A percentile compares a stretch with the other conserved stretches of the same genome.
Conservation (phyloP, 1,139 yeast species). For the Diutina sp. region DNA sequence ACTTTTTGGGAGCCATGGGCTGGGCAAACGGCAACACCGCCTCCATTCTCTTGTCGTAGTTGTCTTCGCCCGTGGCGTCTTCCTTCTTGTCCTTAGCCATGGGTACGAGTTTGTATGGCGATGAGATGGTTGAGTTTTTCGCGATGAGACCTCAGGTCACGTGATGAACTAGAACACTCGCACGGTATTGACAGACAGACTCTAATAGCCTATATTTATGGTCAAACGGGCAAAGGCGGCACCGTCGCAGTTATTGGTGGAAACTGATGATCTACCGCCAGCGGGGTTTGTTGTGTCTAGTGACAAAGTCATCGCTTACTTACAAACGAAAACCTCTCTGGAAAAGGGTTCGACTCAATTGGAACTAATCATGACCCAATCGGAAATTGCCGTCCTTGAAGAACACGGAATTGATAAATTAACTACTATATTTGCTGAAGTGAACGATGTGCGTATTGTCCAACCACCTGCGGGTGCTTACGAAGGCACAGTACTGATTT, state of each 20-base stretch:
- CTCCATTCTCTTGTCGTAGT: slow-evolving; percentile 84
- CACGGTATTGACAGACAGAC: background rate
- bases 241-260: background rate
- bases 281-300: background rate
- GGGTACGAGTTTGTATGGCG: slow-evolving; percentile 4
- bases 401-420: background rate
- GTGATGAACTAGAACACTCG: background rate
- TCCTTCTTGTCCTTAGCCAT: slow-evolving; percentile 43
- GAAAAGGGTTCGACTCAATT: background rate
- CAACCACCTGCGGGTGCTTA: background rate
- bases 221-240: background rate
- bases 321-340: background rate
- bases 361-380: background rate
- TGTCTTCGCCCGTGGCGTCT: slow-evolving; percentile 45
- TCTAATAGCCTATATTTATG: no score
- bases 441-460: background rate
- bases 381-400: background rate
- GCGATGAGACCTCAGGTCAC: background rate
- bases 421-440: background rate
- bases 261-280: background rate
- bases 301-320: background rate
- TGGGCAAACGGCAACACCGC: slow-evolving; percentile 87
- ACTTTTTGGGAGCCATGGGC: slow-evolving; percentile 92
- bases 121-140: background rate
- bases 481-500: background rate